A percentile compares a stretch with the other conserved stretches of the same genome.
Evolutionary conservation across 1,284 basidiomycete species (phyloP).

Genomic region (Fomitopsis schrenkii): DNA sequence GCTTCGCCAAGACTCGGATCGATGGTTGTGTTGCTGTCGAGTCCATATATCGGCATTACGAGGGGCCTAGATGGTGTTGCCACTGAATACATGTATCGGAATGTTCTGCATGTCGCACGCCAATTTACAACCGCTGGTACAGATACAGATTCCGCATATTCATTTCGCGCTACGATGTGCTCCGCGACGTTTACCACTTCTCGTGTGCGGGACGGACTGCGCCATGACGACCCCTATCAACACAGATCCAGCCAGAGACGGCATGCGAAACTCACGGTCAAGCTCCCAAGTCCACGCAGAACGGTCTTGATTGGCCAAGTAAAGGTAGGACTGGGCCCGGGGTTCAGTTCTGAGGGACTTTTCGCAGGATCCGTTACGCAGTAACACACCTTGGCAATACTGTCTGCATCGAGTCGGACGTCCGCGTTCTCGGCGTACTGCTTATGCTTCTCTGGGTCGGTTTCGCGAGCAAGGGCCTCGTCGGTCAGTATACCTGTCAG

Average conservation of each 20-base stretch:
- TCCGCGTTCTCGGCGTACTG: conserved; percentile 46
- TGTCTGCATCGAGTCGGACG: conserved; percentile 50
- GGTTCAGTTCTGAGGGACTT: not conserved
- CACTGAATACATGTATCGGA: no score
- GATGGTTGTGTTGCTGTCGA: conserved; percentile 61
- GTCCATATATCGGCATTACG: conserved; percentile 75
- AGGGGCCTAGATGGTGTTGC: conserved; percentile 50
- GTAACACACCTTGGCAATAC: conserved; percentile 54
- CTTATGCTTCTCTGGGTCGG: conserved; percentile 21
- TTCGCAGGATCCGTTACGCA: not conserved
- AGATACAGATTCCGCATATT: not conserved
- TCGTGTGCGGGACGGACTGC: conserved; percentile 15
- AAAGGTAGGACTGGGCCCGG: conserved; percentile 33
- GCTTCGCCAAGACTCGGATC: conserved; percentile 54
- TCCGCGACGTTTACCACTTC: conserved; percentile 15
- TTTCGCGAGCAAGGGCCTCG: conserved; percentile 22
- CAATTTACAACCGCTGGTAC: not conserved
- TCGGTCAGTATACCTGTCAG: conserved; percentile 48
- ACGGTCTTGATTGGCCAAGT: conserved; percentile 38
- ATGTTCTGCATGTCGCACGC: not conserved
- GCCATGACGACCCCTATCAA: not conserved
- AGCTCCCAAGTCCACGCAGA: conserved; percentile 51
- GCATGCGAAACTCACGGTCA: conserved; percentile 28
- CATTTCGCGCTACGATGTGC: not conserved
- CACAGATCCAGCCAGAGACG: no score